Percentiles rank a stretch among this genome's conserved stretches.
Evolutionary conservation across 148 eudicot species (phyloP).

Genomic region (Rhododendron vialii): DNA sequence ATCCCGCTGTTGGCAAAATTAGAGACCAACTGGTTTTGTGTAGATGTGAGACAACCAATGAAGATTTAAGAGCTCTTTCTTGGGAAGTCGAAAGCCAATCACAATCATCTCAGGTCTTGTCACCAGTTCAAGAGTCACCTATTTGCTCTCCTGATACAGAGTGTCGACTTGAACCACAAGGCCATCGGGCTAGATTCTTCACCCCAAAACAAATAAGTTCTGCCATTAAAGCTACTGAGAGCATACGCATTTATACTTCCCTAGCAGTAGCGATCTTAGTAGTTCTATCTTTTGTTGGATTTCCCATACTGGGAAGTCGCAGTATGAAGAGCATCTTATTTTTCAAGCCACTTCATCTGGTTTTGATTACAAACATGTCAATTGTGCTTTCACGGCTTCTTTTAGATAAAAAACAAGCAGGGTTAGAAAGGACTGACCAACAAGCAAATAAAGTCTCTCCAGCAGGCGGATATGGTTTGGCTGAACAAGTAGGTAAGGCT

Average conservation of each 20-base stretch:
- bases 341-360: conserved; percentile 65
- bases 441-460: conserved; percentile 18
- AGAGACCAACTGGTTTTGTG: conserved; percentile 21
- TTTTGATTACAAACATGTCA: conserved; percentile 56
- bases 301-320: conserved; percentile 54
- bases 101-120: conserved; percentile 24
- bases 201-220: conserved; percentile 41
- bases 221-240: conserved; percentile 56
- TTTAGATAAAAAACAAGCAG: conserved; percentile 30
- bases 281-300: conserved; percentile 48
- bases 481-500: conserved; percentile 53
- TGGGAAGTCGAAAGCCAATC: conserved; percentile 20
- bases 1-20: conserved; percentile 16
- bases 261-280: conserved; percentile 54
- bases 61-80: conserved; percentile 27
- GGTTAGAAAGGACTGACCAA: conserved; percentile 19
- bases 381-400: conserved; percentile 43
- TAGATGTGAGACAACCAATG: conserved; percentile 20
- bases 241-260: conserved; percentile 45
- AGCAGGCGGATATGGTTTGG: conserved; percentile 41
- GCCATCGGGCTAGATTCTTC: conserved; percentile 21
- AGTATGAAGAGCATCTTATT: conserved; percentile 36
- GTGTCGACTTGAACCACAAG: conserved; percentile 16
- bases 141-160: conserved; percentile 17
- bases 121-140: conserved; percentile 19